Conservation (phyloP, 2,329 filamentous ascomycete genomes). For the Triangularia verruculosa region DNA sequence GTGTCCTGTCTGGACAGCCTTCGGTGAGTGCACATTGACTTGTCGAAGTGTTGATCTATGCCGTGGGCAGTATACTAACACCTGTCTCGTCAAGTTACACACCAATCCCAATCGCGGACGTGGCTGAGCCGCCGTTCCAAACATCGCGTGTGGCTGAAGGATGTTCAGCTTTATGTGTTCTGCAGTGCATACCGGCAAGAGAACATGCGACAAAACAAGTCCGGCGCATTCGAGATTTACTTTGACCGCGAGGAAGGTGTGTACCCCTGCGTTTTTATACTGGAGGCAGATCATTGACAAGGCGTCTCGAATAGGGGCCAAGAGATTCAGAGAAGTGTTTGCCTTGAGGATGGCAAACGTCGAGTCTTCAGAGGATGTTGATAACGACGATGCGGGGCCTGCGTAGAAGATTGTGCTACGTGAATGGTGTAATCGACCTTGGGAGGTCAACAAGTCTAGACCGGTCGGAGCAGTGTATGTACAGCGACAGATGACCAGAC, state of each 20-base stretch:
- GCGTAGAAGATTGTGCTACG: not conserved
- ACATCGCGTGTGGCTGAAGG: constrained; percentile 49
- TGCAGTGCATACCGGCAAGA: constrained; percentile 53
- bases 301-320: constrained; percentile 17
- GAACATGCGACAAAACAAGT: constrained; percentile 47
- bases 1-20: constrained; percentile 64
- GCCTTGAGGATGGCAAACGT: constrained; percentile 2
- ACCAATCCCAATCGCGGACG: constrained; percentile 44
- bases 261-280: not conserved
- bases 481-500: not conserved
- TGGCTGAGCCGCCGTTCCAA: constrained; percentile 51
- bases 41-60: not conserved
- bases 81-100: constrained; percentile 46
- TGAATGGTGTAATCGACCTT: too few relatives aligned
- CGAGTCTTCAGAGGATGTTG: constrained; percentile 18
- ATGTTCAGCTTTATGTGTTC: constrained; percentile 59
- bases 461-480: not conserved
- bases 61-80: not conserved
- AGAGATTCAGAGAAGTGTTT: constrained; percentile 26
- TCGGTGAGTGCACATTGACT: constrained; percentile 46
- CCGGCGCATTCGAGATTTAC: constrained; percentile 49
- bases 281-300: not conserved
- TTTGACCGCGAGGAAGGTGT: constrained; percentile 44
- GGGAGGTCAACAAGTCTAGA: not conserved
- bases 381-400: not conserved